Conservation (phyloP, 75 land plant genomes). For the Pinus albicaulis region DNA sequence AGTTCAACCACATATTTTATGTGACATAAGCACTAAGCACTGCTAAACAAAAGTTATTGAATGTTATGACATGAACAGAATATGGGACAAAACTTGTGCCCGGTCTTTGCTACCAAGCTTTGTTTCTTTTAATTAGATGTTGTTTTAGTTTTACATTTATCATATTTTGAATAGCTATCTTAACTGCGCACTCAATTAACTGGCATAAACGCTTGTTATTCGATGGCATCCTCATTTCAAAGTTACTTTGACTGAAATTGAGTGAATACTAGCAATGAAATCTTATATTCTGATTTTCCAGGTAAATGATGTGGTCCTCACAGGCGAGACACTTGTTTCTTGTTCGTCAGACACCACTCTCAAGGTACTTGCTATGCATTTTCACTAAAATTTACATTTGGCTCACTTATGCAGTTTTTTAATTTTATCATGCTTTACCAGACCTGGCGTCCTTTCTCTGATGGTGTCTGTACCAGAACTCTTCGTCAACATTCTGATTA, state of each 20-base stretch:
- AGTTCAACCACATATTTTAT: too few relatives aligned
- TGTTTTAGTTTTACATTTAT: too few relatives aligned
- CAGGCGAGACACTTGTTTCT: constrained; percentile 80
- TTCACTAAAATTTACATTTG: neutral
- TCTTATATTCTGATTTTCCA: constrained; percentile 22
- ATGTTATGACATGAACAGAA: too few relatives aligned
- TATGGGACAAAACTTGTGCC: too few relatives aligned
- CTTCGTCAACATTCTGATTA: constrained; percentile 96
- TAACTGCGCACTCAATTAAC: too few relatives aligned
- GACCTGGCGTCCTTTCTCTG: constrained; percentile 82
- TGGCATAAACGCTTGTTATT: too few relatives aligned
- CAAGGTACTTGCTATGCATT: constrained; percentile 59
- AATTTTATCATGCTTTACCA: constrained; percentile 20
- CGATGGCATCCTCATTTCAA: neutral
- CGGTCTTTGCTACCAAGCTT: too few relatives aligned
- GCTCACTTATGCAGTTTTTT: constrained; percentile 1
- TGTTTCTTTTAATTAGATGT: too few relatives aligned
- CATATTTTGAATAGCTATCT: too few relatives aligned
- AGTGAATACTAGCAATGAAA: neutral
- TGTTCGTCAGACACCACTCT: constrained; percentile 95
- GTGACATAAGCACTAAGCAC: too few relatives aligned
- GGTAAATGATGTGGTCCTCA: constrained; percentile 92
- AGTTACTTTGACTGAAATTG: neutral
- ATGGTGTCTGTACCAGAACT: constrained; percentile 81
- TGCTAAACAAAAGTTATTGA: too few relatives aligned